These are phyloP conservation scores for Hippophae gyantsensis DNA, from an alignment of 306 rosid genomes.

Conservation along the genomic window DNA sequence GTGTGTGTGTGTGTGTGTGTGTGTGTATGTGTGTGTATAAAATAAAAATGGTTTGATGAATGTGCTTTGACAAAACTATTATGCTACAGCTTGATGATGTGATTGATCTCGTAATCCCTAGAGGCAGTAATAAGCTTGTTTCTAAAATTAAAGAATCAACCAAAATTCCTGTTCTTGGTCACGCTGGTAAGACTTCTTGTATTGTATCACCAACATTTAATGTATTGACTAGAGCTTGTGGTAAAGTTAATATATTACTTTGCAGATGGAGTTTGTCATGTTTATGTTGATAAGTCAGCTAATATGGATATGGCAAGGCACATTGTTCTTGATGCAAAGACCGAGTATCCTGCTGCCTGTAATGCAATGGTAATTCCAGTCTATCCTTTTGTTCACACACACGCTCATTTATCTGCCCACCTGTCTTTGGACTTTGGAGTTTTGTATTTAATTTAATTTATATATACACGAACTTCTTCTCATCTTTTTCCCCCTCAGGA, in stretches of 20 bases:
- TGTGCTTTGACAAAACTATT: constrained; percentile 19
- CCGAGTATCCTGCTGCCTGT: constrained; percentile 74
- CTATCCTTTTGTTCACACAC: neutral
- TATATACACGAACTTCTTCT: neutral
- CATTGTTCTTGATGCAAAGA: constrained; percentile 69
- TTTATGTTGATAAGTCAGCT: constrained; percentile 74
- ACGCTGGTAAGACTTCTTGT: constrained; percentile 47
- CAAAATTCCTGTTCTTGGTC: constrained; percentile 94
- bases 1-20: too few relatives aligned
- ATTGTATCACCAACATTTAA: neutral
- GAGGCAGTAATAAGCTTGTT: constrained; percentile 89
- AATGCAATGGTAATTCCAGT: constrained; percentile 60
- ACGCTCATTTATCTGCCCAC: constrained; percentile 1
- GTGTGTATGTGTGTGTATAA: too few relatives aligned
- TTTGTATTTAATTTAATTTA: neutral
- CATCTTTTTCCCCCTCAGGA: constrained; percentile 36
- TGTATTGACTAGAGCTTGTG: constrained; percentile 13
- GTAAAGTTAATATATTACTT: constrained; percentile 15
- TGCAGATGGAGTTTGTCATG: constrained; percentile 84
- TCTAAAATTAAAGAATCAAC: constrained; percentile 80
- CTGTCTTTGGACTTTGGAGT: constrained; percentile 1
- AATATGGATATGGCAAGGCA: constrained; percentile 63
- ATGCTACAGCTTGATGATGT: constrained; percentile 76
- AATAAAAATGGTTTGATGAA: constrained; percentile 7
- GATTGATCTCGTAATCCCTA: constrained; percentile 90